Percentiles rank a stretch among this genome's conserved stretches.
phyloP scores from a whole-genome alignment of 306 rosid genomes.

The Carpinus fangiana region DNA sequence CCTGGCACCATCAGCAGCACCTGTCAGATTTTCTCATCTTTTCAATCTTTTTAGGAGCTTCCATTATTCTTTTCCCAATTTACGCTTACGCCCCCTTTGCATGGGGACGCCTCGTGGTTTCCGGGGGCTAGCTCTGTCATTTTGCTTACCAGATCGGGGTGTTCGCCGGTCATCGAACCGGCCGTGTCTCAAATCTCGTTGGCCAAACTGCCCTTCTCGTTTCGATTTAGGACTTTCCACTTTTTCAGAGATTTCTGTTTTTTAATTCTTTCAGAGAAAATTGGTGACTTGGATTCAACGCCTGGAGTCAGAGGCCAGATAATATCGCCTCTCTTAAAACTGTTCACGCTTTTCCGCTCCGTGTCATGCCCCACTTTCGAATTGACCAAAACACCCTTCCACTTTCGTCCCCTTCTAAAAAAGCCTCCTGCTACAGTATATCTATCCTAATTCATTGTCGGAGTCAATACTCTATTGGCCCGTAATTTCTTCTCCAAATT shows the following conservation, averaged over 20 bases:
- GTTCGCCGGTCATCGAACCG: constrained; percentile 15
- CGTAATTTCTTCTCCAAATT: not conserved
- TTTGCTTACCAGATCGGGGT: not conserved
- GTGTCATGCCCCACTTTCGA: not conserved
- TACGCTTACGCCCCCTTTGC: constrained; percentile 26
- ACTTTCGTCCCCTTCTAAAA: not conserved
- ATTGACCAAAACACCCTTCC: constrained; percentile 47
- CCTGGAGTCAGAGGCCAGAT: constrained; percentile 37
- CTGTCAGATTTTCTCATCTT: constrained; percentile 24
- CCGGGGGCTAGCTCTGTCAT: constrained; percentile 20
- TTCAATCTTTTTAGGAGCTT: constrained; percentile 20
- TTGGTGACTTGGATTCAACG: constrained; percentile 51
- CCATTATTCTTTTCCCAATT: constrained; percentile 4
- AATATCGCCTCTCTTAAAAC: constrained; percentile 27
- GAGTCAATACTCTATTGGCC: constrained; percentile 12
- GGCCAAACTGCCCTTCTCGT: constrained; percentile 28
- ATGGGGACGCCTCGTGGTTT: constrained; percentile 19
- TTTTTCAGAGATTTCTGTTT: not conserved
- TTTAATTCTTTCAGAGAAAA: constrained; percentile 16
- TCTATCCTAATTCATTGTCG: not conserved
- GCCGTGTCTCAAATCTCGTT: constrained; percentile 15
- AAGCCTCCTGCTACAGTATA: not conserved
- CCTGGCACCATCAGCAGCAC: constrained; percentile 7
- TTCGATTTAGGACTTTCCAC: not conserved
- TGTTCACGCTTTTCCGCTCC: constrained; percentile 29